A percentile compares a stretch with the other conserved stretches of the same genome.
phyloP scores from a whole-genome alignment of 805 yeast genomes.

The Ogataea kodamae region DNA sequence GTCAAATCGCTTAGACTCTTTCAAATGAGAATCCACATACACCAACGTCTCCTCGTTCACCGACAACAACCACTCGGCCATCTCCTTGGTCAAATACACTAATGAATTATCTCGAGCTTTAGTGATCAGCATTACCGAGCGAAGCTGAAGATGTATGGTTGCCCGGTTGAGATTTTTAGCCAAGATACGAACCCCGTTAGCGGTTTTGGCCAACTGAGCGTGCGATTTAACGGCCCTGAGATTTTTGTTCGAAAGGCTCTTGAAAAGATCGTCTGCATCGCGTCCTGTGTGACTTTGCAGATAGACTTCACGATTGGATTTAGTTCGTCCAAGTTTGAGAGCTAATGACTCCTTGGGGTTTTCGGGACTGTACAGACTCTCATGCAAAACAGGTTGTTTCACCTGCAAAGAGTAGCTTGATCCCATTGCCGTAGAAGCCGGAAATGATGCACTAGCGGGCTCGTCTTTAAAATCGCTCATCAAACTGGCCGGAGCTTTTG shows the following conservation, averaged over 20 bases:
- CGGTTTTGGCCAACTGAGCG: slow-evolving; percentile 74
- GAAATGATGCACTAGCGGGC: too few relatives aligned
- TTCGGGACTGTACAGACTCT: slow-evolving; percentile 25
- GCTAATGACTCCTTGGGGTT: slow-evolving; percentile 24
- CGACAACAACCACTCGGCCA: slow-evolving; percentile 70
- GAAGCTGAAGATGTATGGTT: slow-evolving; percentile 65
- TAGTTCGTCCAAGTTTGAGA: slow-evolving; percentile 20
- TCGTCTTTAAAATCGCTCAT: slow-evolving; percentile 1
- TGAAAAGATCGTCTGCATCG: slow-evolving; percentile 19
- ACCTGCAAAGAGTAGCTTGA: slow-evolving; percentile 22
- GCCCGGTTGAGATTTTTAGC: slow-evolving; percentile 71
- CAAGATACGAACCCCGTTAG: slow-evolving; percentile 72
- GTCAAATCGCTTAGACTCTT: slow-evolving; percentile 60
- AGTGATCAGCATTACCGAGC: slow-evolving; percentile 78
- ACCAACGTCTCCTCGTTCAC: slow-evolving; percentile 36
- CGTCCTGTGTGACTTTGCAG: slow-evolving; percentile 6
- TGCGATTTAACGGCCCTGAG: slow-evolving; percentile 61
- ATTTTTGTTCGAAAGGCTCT: slow-evolving; percentile 35
- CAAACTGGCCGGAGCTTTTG: too few relatives aligned
- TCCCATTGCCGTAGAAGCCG: too few relatives aligned
- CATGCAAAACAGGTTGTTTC: slow-evolving; percentile 31
- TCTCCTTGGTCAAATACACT: slow-evolving; percentile 69
- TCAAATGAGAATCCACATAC: slow-evolving; percentile 71
- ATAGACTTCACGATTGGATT: slow-evolving; percentile 5
- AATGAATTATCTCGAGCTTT: slow-evolving; percentile 83